Evolutionary conservation across 2,329 filamentous ascomycete genomes (phyloP).

Genomic region (Xylariaceae sp.): DNA sequence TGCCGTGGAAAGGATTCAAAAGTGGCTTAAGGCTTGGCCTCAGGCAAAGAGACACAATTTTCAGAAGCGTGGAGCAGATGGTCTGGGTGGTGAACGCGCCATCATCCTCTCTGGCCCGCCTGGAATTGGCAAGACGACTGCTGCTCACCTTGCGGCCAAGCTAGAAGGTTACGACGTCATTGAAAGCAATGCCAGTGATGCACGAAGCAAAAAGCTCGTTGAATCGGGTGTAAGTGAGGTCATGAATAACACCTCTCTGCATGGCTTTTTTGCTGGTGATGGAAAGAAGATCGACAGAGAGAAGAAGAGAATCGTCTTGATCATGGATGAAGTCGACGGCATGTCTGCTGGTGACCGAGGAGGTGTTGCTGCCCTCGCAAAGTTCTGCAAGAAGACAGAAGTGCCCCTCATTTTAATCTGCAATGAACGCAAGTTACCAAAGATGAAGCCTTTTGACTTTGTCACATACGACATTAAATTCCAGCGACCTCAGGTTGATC

Average conservation of each 20-base stretch:
- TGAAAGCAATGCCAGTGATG: constrained; percentile 95
- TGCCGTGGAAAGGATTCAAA: constrained; percentile 86
- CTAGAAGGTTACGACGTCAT: constrained; percentile 92
- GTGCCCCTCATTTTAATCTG: constrained; percentile 97
- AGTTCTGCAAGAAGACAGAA: constrained; percentile 93
- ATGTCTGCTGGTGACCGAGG: constrained; percentile 98
- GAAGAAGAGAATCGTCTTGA: constrained; percentile 93
- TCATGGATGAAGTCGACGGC: constrained; percentile 99
- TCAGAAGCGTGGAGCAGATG: constrained; percentile 82
- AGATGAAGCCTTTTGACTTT: constrained; percentile 98
- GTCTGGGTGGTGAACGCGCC: constrained; percentile 82
- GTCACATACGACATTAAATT: constrained; percentile 87
- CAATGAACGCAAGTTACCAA: constrained; percentile 89
- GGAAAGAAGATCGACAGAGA: constrained; percentile 78
- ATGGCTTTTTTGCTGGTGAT: constrained; percentile 87
- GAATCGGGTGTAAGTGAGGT: constrained; percentile 88
- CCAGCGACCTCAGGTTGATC: constrained; percentile 85
- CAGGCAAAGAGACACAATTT: constrained; percentile 82
- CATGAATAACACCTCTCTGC: constrained; percentile 89
- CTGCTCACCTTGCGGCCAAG: constrained; percentile 91
- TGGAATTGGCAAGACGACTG: constrained; percentile 96
- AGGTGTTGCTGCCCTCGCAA: constrained; percentile 91
- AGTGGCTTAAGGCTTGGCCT: constrained; percentile 84
- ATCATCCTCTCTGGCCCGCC: constrained; percentile 95
- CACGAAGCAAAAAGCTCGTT: constrained; percentile 93